Evolutionary conservation across 2,329 filamentous ascomycete species (phyloP).

Genomic region (Pseudocercospora vitis): DNA sequence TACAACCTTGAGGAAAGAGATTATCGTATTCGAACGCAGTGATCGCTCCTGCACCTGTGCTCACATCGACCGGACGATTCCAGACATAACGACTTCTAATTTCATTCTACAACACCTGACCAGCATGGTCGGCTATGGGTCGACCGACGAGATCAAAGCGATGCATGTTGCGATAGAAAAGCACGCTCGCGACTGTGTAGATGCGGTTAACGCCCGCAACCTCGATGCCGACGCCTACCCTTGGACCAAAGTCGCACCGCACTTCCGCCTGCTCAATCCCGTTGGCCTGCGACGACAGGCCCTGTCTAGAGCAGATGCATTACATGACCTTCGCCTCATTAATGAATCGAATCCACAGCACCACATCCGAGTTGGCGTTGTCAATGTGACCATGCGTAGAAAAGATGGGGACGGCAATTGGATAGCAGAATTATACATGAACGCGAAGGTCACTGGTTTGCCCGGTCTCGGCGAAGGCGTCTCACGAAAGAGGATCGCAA

Average conservation of each 20-base stretch:
- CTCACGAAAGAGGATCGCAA: not conserved
- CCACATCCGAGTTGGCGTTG: not conserved
- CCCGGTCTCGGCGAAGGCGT: not conserved
- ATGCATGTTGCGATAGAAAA: not conserved
- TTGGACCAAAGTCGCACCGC: not conserved
- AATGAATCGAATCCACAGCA: not conserved
- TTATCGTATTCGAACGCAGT: too few relatives aligned
- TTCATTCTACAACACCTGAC: too few relatives aligned
- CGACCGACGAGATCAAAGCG: not conserved
- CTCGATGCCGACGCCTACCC: not conserved
- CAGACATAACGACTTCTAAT: too few relatives aligned
- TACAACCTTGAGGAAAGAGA: too few relatives aligned
- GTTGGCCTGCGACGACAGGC: not conserved
- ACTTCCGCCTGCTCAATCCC: not conserved
- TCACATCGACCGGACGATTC: too few relatives aligned
- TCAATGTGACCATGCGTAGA: not conserved
- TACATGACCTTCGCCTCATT: not conserved
- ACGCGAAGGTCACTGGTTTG: not conserved
- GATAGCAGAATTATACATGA: not conserved
- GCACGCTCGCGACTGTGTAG: not conserved
- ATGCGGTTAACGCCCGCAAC: not conserved
- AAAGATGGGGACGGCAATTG: not conserved
- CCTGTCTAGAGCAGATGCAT: not conserved
- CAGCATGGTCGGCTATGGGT: too few relatives aligned
- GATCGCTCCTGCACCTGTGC: too few relatives aligned